A percentile compares a stretch with the other conserved stretches of the same genome.
These are phyloP conservation scores for Elymus sibiricus DNA, from an alignment of 176 grass and related monocot genomes.

Conservation along the genomic window DNA sequence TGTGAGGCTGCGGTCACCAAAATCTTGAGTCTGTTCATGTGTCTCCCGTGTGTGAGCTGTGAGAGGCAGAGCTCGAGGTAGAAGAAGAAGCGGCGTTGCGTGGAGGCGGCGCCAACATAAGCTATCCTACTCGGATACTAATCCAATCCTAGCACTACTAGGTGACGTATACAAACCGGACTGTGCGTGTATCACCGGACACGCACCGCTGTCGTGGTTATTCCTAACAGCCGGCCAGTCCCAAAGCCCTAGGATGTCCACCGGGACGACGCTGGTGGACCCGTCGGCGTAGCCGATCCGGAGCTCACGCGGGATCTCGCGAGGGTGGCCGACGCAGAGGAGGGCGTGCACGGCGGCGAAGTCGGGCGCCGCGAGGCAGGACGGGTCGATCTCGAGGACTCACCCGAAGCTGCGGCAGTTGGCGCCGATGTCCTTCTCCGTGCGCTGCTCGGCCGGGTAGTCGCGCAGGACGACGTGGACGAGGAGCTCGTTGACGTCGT, in stretches of 20 bases:
- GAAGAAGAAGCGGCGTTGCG: too few species aligned
- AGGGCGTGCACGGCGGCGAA: not conserved
- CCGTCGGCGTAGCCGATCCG: not conserved
- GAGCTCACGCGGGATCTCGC: not conserved
- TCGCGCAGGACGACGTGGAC: not conserved
- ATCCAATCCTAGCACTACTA: too few species aligned
- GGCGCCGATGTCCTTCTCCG: not conserved
- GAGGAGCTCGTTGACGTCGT: not conserved
- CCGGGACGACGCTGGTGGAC: not conserved
- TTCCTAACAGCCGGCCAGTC: not conserved
- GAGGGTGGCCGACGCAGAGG: not conserved
- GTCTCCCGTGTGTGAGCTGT: too few species aligned
- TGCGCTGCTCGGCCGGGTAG: constrained; percentile 9
- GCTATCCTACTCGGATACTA: too few species aligned
- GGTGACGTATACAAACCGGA: too few species aligned
- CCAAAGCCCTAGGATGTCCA: not conserved
- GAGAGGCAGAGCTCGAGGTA: too few species aligned
- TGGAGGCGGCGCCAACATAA: too few species aligned
- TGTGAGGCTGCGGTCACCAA: too few species aligned
- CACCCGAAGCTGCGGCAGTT: not conserved
- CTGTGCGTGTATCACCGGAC: too few species aligned
- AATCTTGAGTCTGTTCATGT: too few species aligned
- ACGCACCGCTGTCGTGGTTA: too few species aligned
- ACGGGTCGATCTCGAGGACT: not conserved
- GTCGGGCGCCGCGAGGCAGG: not conserved